Percentiles rank a stretch among this genome's conserved stretches.
Evolutionary conservation across 441 rosid species (phyloP).

Genomic region (Arabidopsis hybrid): DNA sequence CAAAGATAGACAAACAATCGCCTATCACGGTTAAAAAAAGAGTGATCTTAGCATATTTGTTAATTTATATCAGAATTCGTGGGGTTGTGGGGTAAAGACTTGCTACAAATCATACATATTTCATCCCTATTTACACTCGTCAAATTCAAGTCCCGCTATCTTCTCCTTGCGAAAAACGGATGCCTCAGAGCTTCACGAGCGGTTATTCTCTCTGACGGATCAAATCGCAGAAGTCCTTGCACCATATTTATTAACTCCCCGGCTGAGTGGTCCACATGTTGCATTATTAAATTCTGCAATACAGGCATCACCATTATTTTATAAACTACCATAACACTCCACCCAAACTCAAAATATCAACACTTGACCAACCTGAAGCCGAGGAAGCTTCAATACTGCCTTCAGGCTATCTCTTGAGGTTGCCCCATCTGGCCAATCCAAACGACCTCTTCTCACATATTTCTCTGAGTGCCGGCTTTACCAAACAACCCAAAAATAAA

Average conservation of each 20-base stretch:
- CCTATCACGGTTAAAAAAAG: constrained; percentile 15
- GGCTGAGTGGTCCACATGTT: constrained; percentile 85
- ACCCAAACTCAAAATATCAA: neutral
- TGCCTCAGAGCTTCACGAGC: constrained; percentile 80
- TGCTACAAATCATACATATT: constrained; percentile 31
- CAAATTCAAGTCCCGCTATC: constrained; percentile 39
- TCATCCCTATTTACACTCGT: constrained; percentile 34
- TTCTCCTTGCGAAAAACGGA: constrained; percentile 68
- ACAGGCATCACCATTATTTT: neutral
- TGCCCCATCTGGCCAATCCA: constrained; percentile 92
- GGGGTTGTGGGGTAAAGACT: constrained; percentile 13
- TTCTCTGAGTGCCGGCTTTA: constrained; percentile 79
- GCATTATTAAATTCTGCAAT: constrained; percentile 78
- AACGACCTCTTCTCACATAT: constrained; percentile 75
- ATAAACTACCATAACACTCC: neutral
- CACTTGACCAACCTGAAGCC: constrained; percentile 69
- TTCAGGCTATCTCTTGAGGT: constrained; percentile 78
- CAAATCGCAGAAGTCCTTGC: constrained; percentile 75
- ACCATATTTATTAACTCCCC: constrained; percentile 77
- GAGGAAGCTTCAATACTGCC: constrained; percentile 72
- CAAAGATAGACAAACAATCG: constrained; percentile 7
- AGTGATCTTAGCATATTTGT: constrained; percentile 23
- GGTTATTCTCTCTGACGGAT: constrained; percentile 67
- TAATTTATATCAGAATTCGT: constrained; percentile 27
- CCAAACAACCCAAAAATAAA: constrained; percentile 7